phyloP scores from a whole-genome alignment of 169 alveolate genomes.

The Cryptosporidium meleagridis region DNA sequence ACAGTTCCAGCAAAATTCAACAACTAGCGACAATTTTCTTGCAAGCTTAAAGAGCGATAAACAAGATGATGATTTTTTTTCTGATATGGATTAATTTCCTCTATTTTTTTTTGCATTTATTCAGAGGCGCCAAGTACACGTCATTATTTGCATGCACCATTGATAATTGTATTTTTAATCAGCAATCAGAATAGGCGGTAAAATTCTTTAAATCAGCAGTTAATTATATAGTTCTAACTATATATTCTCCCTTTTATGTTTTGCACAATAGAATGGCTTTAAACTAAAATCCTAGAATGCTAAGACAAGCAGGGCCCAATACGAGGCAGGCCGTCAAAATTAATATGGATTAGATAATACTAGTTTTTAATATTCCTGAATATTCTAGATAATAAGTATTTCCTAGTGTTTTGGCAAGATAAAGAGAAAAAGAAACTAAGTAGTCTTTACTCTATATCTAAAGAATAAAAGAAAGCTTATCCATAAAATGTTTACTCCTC shows the following conservation, averaged over 20 bases:
- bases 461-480: neutral
- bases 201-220: no score
- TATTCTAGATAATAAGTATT: slow-evolving; percentile 1
- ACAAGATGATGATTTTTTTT: neutral
- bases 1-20: neutral
- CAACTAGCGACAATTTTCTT: neutral
- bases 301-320: neutral
- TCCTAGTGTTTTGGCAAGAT: neutral
- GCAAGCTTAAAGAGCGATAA: neutral
- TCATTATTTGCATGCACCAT: neutral
- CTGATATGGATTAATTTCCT: neutral
- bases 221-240: no score
- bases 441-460: slow-evolving; percentile 1
- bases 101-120: neutral
- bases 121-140: neutral
- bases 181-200: neutral
- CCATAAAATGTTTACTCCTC: slow-evolving; percentile 30
- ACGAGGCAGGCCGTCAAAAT: no score
- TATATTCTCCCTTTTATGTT: neutral
- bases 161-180: neutral
- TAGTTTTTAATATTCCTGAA: slow-evolving; percentile 11
- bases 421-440: neutral
- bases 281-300: neutral
- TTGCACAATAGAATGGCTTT: neutral
- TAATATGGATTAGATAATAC: slow-evolving; percentile 5